Percentiles rank a stretch among this genome's conserved stretches.
phyloP scores from a whole-genome alignment of 78 protist species.

The Paulinella micropora region DNA sequence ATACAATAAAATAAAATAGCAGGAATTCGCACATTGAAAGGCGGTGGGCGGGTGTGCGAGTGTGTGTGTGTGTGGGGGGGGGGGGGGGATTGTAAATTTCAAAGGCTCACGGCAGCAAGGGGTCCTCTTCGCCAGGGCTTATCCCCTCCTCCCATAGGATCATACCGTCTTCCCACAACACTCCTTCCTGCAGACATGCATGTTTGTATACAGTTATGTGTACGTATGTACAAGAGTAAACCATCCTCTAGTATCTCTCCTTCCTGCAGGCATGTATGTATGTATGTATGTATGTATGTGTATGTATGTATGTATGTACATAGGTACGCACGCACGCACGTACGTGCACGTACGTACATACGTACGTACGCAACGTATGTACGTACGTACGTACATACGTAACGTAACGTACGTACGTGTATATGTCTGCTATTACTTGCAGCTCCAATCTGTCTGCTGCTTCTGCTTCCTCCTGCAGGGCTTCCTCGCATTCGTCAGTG shows the following conservation, averaged over 20 bases:
- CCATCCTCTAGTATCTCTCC: not conserved
- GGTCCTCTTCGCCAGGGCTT: not conserved
- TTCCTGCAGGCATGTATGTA: not conserved
- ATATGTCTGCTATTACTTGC: not conserved
- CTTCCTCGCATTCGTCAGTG: not conserved
- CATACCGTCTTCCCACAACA: too few relatives aligned
- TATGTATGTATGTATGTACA: not conserved
- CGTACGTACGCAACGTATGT: not conserved
- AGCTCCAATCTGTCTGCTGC: not conserved
- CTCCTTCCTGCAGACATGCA: too few relatives aligned
- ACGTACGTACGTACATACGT: not conserved
- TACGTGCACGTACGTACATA: not conserved
- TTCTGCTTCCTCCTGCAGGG: not conserved
- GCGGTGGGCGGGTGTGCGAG: too few relatives aligned
- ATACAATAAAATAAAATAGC: too few relatives aligned
- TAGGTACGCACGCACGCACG: not conserved
- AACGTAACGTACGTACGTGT: not conserved
- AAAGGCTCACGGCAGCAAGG: not conserved
- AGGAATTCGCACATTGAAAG: too few relatives aligned
- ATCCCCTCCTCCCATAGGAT: not conserved
- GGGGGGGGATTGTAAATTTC: too few relatives aligned
- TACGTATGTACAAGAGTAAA: not conserved
- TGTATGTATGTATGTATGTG: not conserved
- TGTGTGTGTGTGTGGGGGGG: too few relatives aligned
- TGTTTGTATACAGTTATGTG: too few relatives aligned